Evolutionary conservation across 345 rosid species (phyloP).

Genomic region (Euclidium syriacum): DNA sequence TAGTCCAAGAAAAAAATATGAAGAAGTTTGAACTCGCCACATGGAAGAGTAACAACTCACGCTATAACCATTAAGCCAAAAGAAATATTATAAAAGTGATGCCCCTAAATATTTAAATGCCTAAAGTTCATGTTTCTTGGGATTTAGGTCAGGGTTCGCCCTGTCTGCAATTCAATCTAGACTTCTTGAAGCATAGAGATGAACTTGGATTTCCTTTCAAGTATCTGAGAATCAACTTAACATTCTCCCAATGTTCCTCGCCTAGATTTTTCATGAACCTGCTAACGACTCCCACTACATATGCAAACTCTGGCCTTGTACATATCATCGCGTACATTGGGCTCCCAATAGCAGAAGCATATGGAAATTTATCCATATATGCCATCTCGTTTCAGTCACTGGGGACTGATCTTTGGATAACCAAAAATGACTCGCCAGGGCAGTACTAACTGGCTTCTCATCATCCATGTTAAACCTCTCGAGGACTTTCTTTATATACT

Average conservation of each 20-base stretch:
- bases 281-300: neutral
- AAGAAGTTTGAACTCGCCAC: too few species aligned
- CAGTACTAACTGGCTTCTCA: too few species aligned
- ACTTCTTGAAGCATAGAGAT: neutral
- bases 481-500: too few species aligned
- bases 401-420: neutral
- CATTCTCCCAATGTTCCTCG: neutral
- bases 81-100: too few species aligned
- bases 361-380: neutral
- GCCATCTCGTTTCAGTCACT: neutral
- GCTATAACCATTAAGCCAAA: too few species aligned
- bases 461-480: too few species aligned
- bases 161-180: too few species aligned
- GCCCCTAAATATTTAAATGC: too few species aligned
- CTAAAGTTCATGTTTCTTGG: too few species aligned
- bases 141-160: too few species aligned
- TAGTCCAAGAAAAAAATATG: constrained; percentile 55
- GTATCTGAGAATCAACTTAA: neutral
- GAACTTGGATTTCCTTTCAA: neutral
- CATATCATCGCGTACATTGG: neutral
- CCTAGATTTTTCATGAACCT: neutral
- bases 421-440: too few species aligned
- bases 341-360: neutral
- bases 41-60: too few species aligned
- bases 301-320: neutral